Evolutionary conservation across 306 rosid species (phyloP).

Genomic region (Abrus pulchellus): DNA sequence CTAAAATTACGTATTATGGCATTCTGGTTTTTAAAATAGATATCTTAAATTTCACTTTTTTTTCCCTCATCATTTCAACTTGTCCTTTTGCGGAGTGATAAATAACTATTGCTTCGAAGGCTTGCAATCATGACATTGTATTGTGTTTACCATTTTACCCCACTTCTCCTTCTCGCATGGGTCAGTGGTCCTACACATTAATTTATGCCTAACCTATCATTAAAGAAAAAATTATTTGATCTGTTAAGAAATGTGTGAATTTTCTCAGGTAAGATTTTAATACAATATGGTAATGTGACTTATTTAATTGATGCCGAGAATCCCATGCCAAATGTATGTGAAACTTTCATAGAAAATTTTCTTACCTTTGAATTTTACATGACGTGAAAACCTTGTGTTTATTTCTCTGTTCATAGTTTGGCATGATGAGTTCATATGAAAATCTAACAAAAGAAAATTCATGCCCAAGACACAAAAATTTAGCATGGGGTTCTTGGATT

Average conservation of each 20-base stretch:
- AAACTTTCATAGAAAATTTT: too few species aligned
- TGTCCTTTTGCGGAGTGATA: slow-evolving; percentile 30
- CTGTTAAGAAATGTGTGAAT: background rate
- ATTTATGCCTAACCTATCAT: slow-evolving; percentile 1
- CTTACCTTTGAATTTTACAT: too few species aligned
- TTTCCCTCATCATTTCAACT: slow-evolving; percentile 28
- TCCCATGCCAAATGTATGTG: too few species aligned
- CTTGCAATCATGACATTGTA: slow-evolving; percentile 40
- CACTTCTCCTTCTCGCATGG: slow-evolving; percentile 37
- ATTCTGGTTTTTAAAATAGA: slow-evolving; percentile 38
- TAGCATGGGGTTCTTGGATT: slow-evolving; percentile 2
- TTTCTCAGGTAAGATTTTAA: background rate
- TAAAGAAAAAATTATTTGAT: background rate
- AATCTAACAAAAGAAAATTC: background rate
- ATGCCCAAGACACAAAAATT: background rate
- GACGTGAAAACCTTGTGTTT: too few species aligned
- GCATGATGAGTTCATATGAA: background rate
- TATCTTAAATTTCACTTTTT: slow-evolving; percentile 7
- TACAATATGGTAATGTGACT: too few species aligned
- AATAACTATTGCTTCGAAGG: slow-evolving; percentile 15
- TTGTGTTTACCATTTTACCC: slow-evolving; percentile 38
- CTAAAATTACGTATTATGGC: background rate
- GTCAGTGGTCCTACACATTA: slow-evolving; percentile 32
- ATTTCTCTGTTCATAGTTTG: background rate
- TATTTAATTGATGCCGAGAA: too few species aligned